Evolutionary conservation across 768 basidiomycete species (phyloP).

Genomic region (Leccinum ochraceum): DNA sequence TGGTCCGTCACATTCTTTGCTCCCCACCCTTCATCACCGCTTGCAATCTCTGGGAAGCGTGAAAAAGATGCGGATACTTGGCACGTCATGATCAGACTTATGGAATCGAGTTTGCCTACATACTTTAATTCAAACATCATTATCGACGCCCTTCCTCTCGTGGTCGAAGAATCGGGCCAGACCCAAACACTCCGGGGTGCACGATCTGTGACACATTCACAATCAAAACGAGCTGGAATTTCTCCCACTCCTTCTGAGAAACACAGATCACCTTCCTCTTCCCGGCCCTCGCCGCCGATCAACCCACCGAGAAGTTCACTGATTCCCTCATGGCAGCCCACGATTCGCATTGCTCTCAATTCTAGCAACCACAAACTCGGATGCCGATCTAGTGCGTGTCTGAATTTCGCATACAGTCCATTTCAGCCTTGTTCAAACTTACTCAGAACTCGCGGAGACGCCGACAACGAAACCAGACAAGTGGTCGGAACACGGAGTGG

Average conservation of each 20-base stretch:
- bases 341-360: slow-evolving; percentile 5
- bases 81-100: slow-evolving; percentile 47
- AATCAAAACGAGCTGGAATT: no score
- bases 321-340: neutral
- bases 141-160: slow-evolving; percentile 2
- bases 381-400: slow-evolving; percentile 9
- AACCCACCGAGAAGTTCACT: slow-evolving; percentile 3
- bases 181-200: neutral
- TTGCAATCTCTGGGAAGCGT: slow-evolving; percentile 10
- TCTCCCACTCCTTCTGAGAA: neutral
- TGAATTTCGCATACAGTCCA: no score
- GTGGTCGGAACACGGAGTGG: slow-evolving; percentile 5
- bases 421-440: no score
- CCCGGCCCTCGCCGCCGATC: neutral
- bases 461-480: slow-evolving; percentile 12
- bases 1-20: slow-evolving; percentile 29
- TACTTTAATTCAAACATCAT: slow-evolving; percentile 19
- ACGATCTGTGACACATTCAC: slow-evolving; percentile 4
- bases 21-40: neutral
- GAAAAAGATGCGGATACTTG: slow-evolving; percentile 14
- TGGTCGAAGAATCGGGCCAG: neutral
- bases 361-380: slow-evolving; percentile 16
- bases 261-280: neutral
- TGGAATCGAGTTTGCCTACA: slow-evolving; percentile 22
- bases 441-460: slow-evolving; percentile 1